These are phyloP conservation scores for Ophiostoma sp. DNA, from an alignment of 2,329 filamentous ascomycete genomes.

Conservation along the genomic window DNA sequence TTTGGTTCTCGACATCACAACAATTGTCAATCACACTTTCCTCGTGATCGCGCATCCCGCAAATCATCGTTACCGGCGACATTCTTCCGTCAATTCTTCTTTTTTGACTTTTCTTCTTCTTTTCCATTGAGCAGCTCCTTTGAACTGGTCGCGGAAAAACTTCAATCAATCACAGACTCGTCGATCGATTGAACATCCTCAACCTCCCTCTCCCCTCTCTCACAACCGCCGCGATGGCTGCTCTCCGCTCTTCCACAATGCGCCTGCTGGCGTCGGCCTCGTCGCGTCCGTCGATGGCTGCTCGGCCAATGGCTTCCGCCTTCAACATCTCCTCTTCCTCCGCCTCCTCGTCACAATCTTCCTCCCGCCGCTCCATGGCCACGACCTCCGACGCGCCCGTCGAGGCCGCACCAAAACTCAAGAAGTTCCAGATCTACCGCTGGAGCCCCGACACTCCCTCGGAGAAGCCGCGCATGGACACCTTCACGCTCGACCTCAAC, in stretches of 20 bases:
- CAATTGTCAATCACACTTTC: background rate
- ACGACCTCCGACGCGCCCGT: conserved; percentile 44
- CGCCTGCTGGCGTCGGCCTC: conserved; percentile 48
- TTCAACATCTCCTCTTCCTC: conserved; percentile 36
- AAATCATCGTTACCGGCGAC: background rate
- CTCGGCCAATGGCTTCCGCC: conserved; percentile 15
- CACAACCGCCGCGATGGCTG: conserved; percentile 49
- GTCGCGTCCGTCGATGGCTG: conserved; percentile 24
- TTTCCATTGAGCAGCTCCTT: background rate
- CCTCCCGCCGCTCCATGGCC: conserved; percentile 54
- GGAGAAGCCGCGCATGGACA: conserved; percentile 94
- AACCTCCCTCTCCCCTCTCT: conserved; percentile 6
- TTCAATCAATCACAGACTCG: background rate
- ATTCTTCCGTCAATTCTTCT: conserved; percentile 4
- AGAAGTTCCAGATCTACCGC: conserved; percentile 98
- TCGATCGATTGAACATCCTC: background rate
- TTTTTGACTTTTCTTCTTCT: background rate
- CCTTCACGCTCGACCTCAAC: conserved; percentile 92
- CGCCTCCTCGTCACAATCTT: conserved; percentile 34
- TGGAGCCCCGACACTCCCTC: conserved; percentile 94
- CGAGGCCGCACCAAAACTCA: conserved; percentile 67
- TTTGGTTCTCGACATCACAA: background rate
- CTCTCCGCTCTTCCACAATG: conserved; percentile 59
- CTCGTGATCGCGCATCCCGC: conserved; percentile 6
- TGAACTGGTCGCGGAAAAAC: background rate